Conservation (phyloP, 108 stramenopile species). For the Cyclostephanos invisitatus region DNA sequence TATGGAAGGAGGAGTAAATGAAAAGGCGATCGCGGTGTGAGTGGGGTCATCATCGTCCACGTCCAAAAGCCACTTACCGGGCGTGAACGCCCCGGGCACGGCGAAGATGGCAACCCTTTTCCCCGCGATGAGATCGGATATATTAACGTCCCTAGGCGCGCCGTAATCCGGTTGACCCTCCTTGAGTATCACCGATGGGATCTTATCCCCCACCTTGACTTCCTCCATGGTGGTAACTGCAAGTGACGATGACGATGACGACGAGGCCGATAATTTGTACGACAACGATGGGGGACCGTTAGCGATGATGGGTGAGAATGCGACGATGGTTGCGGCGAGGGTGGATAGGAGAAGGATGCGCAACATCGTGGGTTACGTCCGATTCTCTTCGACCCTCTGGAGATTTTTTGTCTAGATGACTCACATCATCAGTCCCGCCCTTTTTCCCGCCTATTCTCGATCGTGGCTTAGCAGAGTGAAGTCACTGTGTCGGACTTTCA, state of each 20-base stretch:
- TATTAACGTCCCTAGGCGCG: constrained; percentile 53
- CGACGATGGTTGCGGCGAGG: constrained; percentile 13
- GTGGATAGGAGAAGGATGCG: constrained; percentile 32
- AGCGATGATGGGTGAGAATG: constrained; percentile 35
- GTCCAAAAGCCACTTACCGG: constrained; percentile 30
- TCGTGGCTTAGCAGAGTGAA: too few species aligned
- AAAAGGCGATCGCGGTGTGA: background rate
- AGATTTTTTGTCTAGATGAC: too few species aligned
- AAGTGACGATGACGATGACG: constrained; percentile 17
- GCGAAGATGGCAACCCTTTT: constrained; percentile 90
- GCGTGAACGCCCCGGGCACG: constrained; percentile 92
- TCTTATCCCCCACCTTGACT: constrained; percentile 76
- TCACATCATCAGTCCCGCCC: too few species aligned
- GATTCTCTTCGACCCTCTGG: too few species aligned
- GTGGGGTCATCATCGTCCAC: background rate
- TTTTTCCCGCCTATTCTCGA: too few species aligned
- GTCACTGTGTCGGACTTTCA: too few species aligned
- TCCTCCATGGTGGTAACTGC: constrained; percentile 49
- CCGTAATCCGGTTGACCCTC: constrained; percentile 66
- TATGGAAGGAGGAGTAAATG: background rate
- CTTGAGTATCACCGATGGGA: constrained; percentile 64
- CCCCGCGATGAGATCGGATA: constrained; percentile 68
- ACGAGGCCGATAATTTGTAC: too few species aligned
- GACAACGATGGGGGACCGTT: background rate
- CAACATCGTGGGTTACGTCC: constrained; percentile 15